Conservation (phyloP, 1,284 basidiomycete species). For the Trichosporon asahii region DNA sequence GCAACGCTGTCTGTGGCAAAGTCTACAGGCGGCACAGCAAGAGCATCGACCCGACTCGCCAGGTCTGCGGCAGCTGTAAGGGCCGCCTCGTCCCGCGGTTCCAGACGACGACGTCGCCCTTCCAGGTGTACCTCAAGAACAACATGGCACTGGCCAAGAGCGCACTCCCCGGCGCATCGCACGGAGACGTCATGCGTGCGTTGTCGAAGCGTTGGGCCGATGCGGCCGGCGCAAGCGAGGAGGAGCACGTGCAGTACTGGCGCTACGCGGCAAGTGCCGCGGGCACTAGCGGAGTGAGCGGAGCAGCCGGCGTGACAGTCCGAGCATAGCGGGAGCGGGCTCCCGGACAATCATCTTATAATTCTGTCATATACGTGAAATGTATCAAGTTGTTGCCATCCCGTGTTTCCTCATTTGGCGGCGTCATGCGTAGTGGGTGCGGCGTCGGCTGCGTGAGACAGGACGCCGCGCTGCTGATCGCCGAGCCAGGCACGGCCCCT, state of each 20-base stretch:
- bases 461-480: neutral
- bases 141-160: conserved; percentile 46
- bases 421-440: neutral
- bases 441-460: neutral
- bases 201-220: conserved; percentile 42
- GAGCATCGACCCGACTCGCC: conserved; percentile 42
- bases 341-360: neutral
- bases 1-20: conserved; percentile 34
- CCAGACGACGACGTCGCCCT: conserved; percentile 32
- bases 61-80: conserved; percentile 42
- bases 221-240: conserved; percentile 22
- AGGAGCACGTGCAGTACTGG: conserved; percentile 23
- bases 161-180: conserved; percentile 35
- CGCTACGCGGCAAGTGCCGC: neutral
- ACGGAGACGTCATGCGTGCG: conserved; percentile 47
- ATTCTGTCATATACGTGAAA: neutral
- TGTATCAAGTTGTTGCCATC: neutral
- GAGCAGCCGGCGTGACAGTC: neutral
- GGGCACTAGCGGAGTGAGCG: neutral
- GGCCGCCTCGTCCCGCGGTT: conserved; percentile 41
- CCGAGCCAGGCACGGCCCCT: neutral
- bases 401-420: neutral
- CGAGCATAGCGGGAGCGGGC: neutral
- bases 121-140: conserved; percentile 45
- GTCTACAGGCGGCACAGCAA: conserved; percentile 46